Evolutionary conservation across 345 rosid genomes (phyloP).

Genomic region (Odontarrhena argentea): DNA sequence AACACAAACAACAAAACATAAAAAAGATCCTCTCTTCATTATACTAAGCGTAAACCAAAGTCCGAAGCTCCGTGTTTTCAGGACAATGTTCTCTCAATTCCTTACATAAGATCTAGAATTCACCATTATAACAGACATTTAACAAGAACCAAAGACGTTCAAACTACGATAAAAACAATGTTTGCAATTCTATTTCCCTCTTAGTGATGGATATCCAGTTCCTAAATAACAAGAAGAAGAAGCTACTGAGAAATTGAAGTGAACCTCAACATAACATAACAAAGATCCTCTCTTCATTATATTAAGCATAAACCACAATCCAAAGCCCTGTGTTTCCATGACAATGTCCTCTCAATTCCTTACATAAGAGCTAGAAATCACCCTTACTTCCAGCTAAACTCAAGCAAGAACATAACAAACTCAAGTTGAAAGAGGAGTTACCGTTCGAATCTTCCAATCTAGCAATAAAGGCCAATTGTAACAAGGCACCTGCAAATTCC

Average conservation of each 20-base stretch:
- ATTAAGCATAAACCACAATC: constrained; percentile 10
- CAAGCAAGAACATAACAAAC: no score
- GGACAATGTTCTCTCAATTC: constrained; percentile 1
- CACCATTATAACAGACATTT: background rate
- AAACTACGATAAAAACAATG: background rate
- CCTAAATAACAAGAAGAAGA: constrained; percentile 40
- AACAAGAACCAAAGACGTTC: background rate
- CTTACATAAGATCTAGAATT: background rate
- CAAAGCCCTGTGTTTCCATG: background rate
- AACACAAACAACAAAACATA: constrained; percentile 5
- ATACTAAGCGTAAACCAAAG: constrained; percentile 8
- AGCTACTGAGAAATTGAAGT: constrained; percentile 19
- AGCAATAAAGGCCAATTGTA: constrained; percentile 76
- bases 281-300: background rate
- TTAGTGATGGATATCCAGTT: constrained; percentile 45
- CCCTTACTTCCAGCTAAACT: background rate
- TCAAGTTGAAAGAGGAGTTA: constrained; percentile 36
- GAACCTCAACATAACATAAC: constrained; percentile 8
- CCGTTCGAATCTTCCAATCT: constrained; percentile 78
- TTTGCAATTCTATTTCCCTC: constrained; percentile 21
- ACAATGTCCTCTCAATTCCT: constrained; percentile 3
- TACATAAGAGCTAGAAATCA: background rate
- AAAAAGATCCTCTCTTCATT: background rate
- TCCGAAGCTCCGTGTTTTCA: background rate
- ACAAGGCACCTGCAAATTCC: constrained; percentile 74